Percentiles rank a stretch among this genome's conserved stretches.
These are phyloP conservation scores for Blastocystis sp. DNA, from an alignment of 352 stramenopile species.

Conservation along the genomic window DNA sequence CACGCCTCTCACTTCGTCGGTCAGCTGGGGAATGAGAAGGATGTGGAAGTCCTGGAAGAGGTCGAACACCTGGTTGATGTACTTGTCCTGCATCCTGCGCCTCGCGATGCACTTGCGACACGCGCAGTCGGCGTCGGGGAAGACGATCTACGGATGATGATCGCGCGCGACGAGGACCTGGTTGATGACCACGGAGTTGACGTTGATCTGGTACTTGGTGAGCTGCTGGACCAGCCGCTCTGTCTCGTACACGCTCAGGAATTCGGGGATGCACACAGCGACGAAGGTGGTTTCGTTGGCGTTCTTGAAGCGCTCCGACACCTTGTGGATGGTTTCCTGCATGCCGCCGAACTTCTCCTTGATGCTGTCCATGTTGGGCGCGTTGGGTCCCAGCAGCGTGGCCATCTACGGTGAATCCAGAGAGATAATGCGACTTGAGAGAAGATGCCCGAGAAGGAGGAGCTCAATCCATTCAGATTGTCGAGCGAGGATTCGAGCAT, in stretches of 20 bases:
- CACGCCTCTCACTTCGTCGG: slow-evolving; percentile 95
- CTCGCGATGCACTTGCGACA: slow-evolving; percentile 78
- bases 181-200: slow-evolving; percentile 99
- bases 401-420: slow-evolving; percentile 81
- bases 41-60: slow-evolving; percentile 99
- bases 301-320: slow-evolving; percentile 98
- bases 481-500: slow-evolving; percentile 96
- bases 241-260: slow-evolving; percentile 98
- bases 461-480: slow-evolving; percentile 96
- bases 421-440: slow-evolving; percentile 85
- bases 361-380: slow-evolving; percentile 77
- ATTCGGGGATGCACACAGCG: slow-evolving; percentile 99
- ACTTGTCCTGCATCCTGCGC: slow-evolving; percentile 99
- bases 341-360: slow-evolving; percentile 92
- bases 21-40: slow-evolving; percentile 96
- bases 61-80: slow-evolving; percentile 99
- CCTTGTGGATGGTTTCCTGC: slow-evolving; percentile 95
- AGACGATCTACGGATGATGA: slow-evolving; percentile 76
- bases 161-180: slow-evolving; percentile 82
- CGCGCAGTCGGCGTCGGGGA: slow-evolving; percentile 80
- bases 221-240: slow-evolving; percentile 98
- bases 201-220: slow-evolving; percentile 98
- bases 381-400: slow-evolving; percentile 78
- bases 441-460: slow-evolving; percentile 78
- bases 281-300: slow-evolving; percentile 97